Evolutionary conservation across 306 rosid species (phyloP), one percentile per base, ranked within the genome.

Genomic region (Sesbania bispinosa): DNA sequence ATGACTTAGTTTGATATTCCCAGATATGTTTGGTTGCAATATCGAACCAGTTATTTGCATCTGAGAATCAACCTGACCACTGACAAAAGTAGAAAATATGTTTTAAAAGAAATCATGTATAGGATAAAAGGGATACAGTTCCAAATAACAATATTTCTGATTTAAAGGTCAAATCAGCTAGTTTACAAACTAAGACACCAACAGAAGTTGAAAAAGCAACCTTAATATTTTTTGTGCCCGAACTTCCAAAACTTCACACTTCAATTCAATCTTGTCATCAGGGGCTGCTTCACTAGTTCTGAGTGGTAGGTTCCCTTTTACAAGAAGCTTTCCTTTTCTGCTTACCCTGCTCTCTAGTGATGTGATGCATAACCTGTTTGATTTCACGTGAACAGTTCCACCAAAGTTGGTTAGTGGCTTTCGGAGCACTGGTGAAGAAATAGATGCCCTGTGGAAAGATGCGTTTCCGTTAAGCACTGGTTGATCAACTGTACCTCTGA

Each of bases 21-120:
- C 98, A 75, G 97, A 87, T 47, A 92, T 89, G 71, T 86, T 86
- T 51, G 92, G 98, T 88, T 90, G 90, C 84, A 90, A 84, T 63
- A 93, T 88, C 5, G 98, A 93, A 67, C 98, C 98, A 62, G 93
- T 87, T 81, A 93, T 90, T 85, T 93, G 97, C 88, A 93, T 72
- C 79, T 90, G 96, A 62, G 98, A 82, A 82, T 93, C 98, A 79
- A 93, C 96, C 87, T 90, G 98, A 68, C 96, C 98, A 77, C 98
- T 93, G 88, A 43, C 59, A 71, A 32, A 57, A 71, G 35, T 24
- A 76, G 46, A 62, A 41, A 42, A 62, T 69, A 20, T 74, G 73
- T 46, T 67, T 42, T 71, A 33, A 58, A 16, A 47, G 64, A 64
- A 66, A 11, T 47, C 66, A 57, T 35, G 36, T 47, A 73, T 38